Evolutionary conservation across 2,329 filamentous ascomycete genomes (phyloP).

Genomic region (Monosporascus sp.): DNA sequence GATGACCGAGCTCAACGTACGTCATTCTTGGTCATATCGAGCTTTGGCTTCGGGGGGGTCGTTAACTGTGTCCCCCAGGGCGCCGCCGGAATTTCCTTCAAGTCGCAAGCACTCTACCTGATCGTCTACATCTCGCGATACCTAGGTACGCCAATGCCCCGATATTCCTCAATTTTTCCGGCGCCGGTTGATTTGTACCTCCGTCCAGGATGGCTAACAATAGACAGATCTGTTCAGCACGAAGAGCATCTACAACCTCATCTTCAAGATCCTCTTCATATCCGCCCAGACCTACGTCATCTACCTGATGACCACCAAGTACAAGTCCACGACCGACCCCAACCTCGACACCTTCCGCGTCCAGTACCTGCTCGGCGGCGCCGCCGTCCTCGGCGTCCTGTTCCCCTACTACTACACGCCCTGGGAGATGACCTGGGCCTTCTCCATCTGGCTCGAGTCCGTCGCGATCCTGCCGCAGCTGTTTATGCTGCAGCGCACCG

Average conservation of each 20-base stretch:
- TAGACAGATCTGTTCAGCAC: slow-evolving; percentile 76
- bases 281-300: slow-evolving; percentile 85
- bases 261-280: slow-evolving; percentile 97
- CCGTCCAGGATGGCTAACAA: not conserved
- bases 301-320: slow-evolving; percentile 96
- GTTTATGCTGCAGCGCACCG: slow-evolving; percentile 96
- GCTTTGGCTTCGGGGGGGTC: not conserved
- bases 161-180: not conserved
- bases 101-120: slow-evolving; percentile 92
- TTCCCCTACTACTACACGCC: slow-evolving; percentile 81
- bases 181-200: too few species aligned
- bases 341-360: slow-evolving; percentile 97
- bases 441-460: slow-evolving; percentile 95
- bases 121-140: slow-evolving; percentile 93
- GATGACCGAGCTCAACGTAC: slow-evolving; percentile 87
- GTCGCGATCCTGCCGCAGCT: slow-evolving; percentile 96
- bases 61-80: slow-evolving; percentile 53
- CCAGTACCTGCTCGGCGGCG: slow-evolving; percentile 83
- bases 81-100: slow-evolving; percentile 97
- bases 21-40: slow-evolving; percentile 22
- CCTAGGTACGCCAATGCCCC: slow-evolving; percentile 52
- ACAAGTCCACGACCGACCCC: slow-evolving; percentile 95
- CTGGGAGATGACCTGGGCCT: slow-evolving; percentile 90
- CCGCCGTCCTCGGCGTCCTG: slow-evolving; percentile 70
- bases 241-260: slow-evolving; percentile 79